These are phyloP conservation scores for Antrodiella citrinella DNA, from an alignment of 768 basidiomycete genomes.

Conservation along the genomic window DNA sequence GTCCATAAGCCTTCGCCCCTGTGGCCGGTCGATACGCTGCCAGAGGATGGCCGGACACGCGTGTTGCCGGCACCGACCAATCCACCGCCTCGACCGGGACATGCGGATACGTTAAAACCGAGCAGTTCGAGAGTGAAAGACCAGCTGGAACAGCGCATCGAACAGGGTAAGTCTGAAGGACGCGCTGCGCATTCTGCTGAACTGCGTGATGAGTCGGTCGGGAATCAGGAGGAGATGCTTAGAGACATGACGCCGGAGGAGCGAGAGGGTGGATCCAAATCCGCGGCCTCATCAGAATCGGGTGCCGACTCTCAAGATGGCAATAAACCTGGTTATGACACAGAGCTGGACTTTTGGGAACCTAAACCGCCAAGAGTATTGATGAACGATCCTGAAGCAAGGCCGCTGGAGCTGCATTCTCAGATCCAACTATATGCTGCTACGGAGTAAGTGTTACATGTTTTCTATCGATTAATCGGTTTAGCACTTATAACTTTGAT, in stretches of 20 bases:
- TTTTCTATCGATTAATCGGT: background rate
- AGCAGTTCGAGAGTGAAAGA: conserved; percentile 17
- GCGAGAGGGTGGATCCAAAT: no score
- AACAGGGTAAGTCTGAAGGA: conserved; percentile 15
- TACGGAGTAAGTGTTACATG: conserved; percentile 58
- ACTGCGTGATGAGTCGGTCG: conserved; percentile 9
- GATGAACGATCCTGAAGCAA: conserved; percentile 36
- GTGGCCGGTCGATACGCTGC: conserved; percentile 44
- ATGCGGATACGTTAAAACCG: conserved; percentile 40
- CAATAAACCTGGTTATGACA: conserved; percentile 8
- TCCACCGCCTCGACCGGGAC: conserved; percentile 40
- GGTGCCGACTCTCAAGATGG: no score
- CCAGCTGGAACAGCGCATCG: conserved; percentile 10
- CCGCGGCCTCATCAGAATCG: no score
- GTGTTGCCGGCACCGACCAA: conserved; percentile 30
- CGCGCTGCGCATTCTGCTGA: conserved; percentile 13
- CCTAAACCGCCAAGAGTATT: conserved; percentile 50
- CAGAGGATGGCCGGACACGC: conserved; percentile 18
- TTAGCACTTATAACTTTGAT: background rate
- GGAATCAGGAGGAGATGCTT: conserved; percentile 10
- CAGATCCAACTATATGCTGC: conserved; percentile 78
- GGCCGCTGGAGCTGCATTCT: conserved; percentile 41
- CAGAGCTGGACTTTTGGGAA: conserved; percentile 31
- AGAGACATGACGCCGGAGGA: no score
- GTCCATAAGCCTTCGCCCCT: conserved; percentile 48